Evolutionary conservation across 805 yeast species (phyloP).

Genomic region (Metschnikowia similis): DNA sequence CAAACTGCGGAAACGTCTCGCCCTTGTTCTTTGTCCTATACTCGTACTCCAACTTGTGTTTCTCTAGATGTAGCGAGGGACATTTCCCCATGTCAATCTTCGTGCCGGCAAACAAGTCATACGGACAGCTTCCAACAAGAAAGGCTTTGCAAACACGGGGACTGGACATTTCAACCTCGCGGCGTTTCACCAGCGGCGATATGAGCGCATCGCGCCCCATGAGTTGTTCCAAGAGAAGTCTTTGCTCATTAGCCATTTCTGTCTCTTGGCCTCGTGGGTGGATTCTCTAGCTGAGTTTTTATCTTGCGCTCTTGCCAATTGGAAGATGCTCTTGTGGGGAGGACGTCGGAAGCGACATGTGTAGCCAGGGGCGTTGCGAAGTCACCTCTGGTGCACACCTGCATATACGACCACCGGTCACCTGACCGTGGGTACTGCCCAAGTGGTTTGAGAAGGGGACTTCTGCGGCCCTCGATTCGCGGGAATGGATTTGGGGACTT

Average conservation of each 20-base stretch:
- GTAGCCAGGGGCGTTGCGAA: no score
- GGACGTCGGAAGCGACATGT: no score
- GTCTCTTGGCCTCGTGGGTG: no score
- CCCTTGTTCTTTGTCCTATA: conserved; percentile 37
- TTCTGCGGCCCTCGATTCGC: no score
- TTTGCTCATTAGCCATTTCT: conserved; percentile 68
- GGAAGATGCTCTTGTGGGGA: no score
- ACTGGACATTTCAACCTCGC: conserved; percentile 39
- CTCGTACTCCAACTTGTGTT: conserved; percentile 68
- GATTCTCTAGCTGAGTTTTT: no score
- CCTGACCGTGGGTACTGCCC: no score
- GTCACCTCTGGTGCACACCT: no score
- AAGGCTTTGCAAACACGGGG: conserved; percentile 70
- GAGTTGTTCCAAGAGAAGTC: conserved; percentile 70
- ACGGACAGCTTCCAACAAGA: conserved; percentile 82
- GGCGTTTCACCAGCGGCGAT: conserved; percentile 28
- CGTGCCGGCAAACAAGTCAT: conserved; percentile 76
- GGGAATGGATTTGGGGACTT: no score
- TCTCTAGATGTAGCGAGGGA: conserved; percentile 69
- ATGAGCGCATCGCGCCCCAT: conserved; percentile 62
- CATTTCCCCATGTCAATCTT: conserved; percentile 82
- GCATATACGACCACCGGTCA: no score
- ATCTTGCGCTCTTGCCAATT: no score
- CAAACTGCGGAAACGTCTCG: conserved; percentile 47
- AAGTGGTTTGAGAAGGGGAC: no score